Evolutionary conservation across 768 basidiomycete genomes (phyloP), one percentile per base, ranked within the genome.

Genomic region (Dictyophora rubrovolvata): DNA sequence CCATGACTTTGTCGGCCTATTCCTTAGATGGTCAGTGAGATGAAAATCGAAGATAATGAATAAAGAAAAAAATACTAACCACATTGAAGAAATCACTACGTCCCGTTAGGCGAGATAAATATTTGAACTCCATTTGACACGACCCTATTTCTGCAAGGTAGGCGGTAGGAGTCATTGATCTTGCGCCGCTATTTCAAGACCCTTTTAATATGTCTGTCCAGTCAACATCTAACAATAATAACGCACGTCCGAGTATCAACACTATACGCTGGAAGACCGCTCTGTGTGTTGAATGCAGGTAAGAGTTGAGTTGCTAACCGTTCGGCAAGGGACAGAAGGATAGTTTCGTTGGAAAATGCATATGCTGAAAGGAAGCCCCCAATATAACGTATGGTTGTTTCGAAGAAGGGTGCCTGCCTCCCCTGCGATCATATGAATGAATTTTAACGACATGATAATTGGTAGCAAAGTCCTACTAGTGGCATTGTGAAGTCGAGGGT

Each of bases 361-460:
- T 53, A 47, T 20, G 60, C 60, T 46, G 54, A 63, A 18, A 63
- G 47, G 7, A 77, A 67, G 2, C 77, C 77, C 20, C 77, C 77
- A 8, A 79, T 72, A 49, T 77, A 70, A 16, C 77, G 71, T 34
- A 77, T 78, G 7, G 73, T 75, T 20, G 73, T 75, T 72, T 77
- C 66, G 54, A 67, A 67, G 55, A 67, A 67, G 16, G 56, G 61
- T 1, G 52, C 61, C 52, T 35, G 23, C 18, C 36, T 17, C 11
- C 48, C 36, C 56, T 61, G 50, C 9, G 28, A 11, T 16, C 10
- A 28, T 28, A 11, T 10, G 14, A 16, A 28, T 20, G 16, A 42
- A 35, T 47, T 7, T 48, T 28, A 6, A 20, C 22, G n/a, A 33
- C 17, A 20, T 46, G 17, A 34, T 21, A 48, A 17, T 16, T 17